Evolutionary conservation across 108 stramenopile species (phyloP).

Genomic region (Seminavis robusta): DNA sequence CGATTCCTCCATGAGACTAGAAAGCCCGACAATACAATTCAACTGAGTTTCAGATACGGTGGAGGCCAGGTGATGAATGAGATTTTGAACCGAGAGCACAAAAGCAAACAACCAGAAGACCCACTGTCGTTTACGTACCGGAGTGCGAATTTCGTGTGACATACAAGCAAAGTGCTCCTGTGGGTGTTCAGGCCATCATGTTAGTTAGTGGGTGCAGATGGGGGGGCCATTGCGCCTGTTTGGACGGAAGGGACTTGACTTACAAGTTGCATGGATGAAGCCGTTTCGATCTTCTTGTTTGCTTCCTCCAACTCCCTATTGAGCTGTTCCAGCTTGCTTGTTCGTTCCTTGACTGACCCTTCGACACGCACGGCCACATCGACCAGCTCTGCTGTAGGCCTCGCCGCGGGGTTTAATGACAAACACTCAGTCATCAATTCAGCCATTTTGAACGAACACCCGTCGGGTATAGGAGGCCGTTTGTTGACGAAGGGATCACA

Average conservation of each 20-base stretch:
- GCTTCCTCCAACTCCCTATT: slow-evolving; percentile 22
- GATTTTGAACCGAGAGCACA: too few species aligned
- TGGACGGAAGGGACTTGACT: too few species aligned
- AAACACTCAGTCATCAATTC: slow-evolving; percentile 24
- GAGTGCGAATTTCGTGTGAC: slow-evolving; percentile 32
- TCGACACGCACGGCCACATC: slow-evolving; percentile 30
- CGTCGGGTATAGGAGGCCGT: slow-evolving; percentile 21
- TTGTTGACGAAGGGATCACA: slow-evolving; percentile 17
- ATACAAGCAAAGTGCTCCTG: slow-evolving; percentile 32
- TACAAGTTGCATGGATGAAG: slow-evolving; percentile 12
- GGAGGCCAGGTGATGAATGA: too few species aligned
- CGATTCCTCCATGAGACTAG: slow-evolving; percentile 12
- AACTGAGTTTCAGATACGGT: too few species aligned
- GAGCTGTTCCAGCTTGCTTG: slow-evolving; percentile 19
- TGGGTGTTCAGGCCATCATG: too few species aligned
- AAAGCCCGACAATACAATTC: slow-evolving; percentile 28
- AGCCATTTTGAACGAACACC: slow-evolving; percentile 12
- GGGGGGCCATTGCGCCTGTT: too few species aligned
- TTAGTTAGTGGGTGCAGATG: too few species aligned
- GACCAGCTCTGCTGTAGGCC: slow-evolving; percentile 22
- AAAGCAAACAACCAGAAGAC: too few species aligned
- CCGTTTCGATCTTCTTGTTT: slow-evolving; percentile 1
- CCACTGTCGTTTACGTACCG: too few species aligned
- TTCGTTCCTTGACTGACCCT: slow-evolving; percentile 25
- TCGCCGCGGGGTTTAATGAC: slow-evolving; percentile 7